A percentile compares a stretch with the other conserved stretches of the same genome.
phyloP scores from a whole-genome alignment of 805 yeast genomes.

The Metschnikowia colocasiae region DNA sequence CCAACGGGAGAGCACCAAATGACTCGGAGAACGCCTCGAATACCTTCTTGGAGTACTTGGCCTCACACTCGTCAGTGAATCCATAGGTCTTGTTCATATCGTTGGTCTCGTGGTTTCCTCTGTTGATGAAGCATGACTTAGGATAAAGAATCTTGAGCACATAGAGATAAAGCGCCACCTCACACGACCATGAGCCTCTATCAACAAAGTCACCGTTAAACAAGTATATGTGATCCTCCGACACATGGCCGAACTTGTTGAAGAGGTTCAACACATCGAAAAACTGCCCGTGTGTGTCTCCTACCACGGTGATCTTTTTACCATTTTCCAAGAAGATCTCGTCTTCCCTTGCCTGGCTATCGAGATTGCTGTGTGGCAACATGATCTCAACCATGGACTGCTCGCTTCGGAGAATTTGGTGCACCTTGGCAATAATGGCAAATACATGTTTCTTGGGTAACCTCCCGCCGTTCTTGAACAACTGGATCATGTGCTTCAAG shows the following conservation, averaged over 20 bases:
- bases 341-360: conserved; percentile 14
- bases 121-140: conserved; percentile 62
- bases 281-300: conserved; percentile 97
- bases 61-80: conserved; percentile 91
- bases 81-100: conserved; percentile 97
- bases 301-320: conserved; percentile 76
- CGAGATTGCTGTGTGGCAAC: conserved; percentile 31
- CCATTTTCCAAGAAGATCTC: conserved; percentile 26
- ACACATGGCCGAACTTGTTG: conserved; percentile 66
- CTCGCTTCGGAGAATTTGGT: conserved; percentile 60
- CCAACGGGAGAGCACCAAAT: conserved; percentile 82
- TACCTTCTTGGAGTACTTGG: conserved; percentile 76
- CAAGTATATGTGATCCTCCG: conserved; percentile 63
- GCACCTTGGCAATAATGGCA: conserved; percentile 72
- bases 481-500: conserved; percentile 58
- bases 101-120: conserved; percentile 96
- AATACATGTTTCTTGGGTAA: conserved; percentile 81
- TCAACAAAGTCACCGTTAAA: conserved; percentile 98
- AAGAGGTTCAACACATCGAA: conserved; percentile 85
- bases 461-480: conserved; percentile 70
- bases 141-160: conserved; percentile 78
- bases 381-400: conserved; percentile 72
- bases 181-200: conserved; percentile 97
- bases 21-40: conserved; percentile 83
- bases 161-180: conserved; percentile 80